Evolutionary conservation across 805 yeast species (phyloP), one percentile per base, ranked within the genome.

Genomic region (Suhomyces kilbournensis): DNA sequence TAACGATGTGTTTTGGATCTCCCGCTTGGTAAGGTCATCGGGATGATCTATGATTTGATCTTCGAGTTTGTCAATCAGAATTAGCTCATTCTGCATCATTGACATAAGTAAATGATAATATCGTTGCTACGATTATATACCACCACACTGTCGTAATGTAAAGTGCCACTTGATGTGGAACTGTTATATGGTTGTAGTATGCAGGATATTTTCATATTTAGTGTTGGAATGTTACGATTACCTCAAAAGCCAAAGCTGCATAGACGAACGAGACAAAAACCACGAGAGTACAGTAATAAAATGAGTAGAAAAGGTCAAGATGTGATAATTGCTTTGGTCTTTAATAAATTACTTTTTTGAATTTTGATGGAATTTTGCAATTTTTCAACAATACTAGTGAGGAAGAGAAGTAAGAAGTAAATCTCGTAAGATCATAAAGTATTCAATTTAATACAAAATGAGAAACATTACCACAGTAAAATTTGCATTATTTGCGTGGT

Each of bases 41-140:
- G 78, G 77, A 54, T 74, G 72, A 53, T 75, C 78, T n/a, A 73
- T 74, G 48, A 73, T 69, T 55, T 72, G 75, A 53, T 76, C 82
- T 48, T 79, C 82, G 44, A 79, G 70, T 53, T 74, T 70, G 53
- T 78, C 80, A 20, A 74, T 74, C 66, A 75, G 71, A 7, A 63
- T 53, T 30, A 57, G 66, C 26, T 64, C 67, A 20, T 63, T 63
- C 42, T 64, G 52, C 54, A 53, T 53, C 22, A 22, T 48, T 30
- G 49, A 42, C 30, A 42, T n/a, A 19, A 17, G 42, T 38, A 38
- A 17, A 28, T 28, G 32, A 28, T 28, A 28, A 28, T 28, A 28
- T 10, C 32, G 32, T 28, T 12, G 32, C n/a, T 28, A 28, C 22
- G 23, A 38, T 38, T 17, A 14, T 14, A 32, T 32, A 32, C 35